A percentile compares a stretch with the other conserved stretches of the same genome.
Evolutionary conservation across 768 basidiomycete species (phyloP).

Genomic region (Asterophora lycoperdoides): DNA sequence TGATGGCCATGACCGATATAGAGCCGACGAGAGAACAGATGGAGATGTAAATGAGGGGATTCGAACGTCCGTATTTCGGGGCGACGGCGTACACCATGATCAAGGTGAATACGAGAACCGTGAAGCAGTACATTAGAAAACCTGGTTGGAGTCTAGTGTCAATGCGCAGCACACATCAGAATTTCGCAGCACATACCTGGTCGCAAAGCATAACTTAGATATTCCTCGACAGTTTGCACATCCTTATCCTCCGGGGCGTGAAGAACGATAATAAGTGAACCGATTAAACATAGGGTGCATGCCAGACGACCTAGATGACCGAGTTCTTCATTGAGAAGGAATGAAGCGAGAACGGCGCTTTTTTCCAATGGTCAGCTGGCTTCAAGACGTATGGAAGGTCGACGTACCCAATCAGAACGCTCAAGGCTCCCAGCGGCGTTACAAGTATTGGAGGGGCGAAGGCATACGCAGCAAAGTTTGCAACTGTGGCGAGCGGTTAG

Average conservation of each 20-base stretch:
- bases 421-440: slow-evolving; percentile 95
- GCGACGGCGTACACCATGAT: slow-evolving; percentile 85
- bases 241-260: slow-evolving; percentile 97
- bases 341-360: slow-evolving; percentile 91
- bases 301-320: slow-evolving; percentile 90
- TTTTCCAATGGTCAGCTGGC: neutral
- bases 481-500: slow-evolving; percentile 39
- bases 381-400: neutral
- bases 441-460: slow-evolving; percentile 98
- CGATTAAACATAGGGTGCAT: slow-evolving; percentile 78
- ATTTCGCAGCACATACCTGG: slow-evolving; percentile 54
- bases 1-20: slow-evolving; percentile 98
- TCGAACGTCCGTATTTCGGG: slow-evolving; percentile 82
- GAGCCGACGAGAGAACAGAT: slow-evolving; percentile 96
- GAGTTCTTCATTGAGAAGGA: slow-evolving; percentile 88
- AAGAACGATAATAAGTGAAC: slow-evolving; percentile 90
- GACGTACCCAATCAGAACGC: slow-evolving; percentile 90
- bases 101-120: slow-evolving; percentile 73
- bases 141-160: slow-evolving; percentile 39
- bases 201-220: slow-evolving; percentile 87
- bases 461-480: slow-evolving; percentile 94
- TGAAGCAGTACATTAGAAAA: slow-evolving; percentile 87
- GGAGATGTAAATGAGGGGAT: slow-evolving; percentile 89
- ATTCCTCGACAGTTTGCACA: slow-evolving; percentile 89
- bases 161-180: neutral